Percentiles rank a stretch among this genome's conserved stretches.
Conservation (phyloP, 257 asterid genomes). For the Echium plantagineum region DNA sequence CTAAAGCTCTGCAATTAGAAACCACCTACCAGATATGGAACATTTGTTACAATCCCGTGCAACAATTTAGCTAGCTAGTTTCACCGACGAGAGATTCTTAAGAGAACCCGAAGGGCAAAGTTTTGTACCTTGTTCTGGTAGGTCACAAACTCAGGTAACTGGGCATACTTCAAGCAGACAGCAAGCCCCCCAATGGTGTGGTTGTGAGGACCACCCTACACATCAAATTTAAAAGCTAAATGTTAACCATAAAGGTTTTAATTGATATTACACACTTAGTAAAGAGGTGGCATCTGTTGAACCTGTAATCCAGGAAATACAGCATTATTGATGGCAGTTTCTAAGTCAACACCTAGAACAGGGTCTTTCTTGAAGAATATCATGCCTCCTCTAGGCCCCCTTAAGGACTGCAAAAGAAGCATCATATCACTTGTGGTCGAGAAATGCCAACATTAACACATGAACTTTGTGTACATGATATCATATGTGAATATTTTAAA, state of each 20-base stretch:
- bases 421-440: too few relatives aligned
- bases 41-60: conserved; percentile 5
- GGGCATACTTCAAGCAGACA: conserved; percentile 70
- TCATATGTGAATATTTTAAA: too few relatives aligned
- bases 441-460: too few relatives aligned
- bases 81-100: too few relatives aligned
- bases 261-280: neutral
- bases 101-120: conserved; percentile 6
- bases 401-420: conserved; percentile 46
- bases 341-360: conserved; percentile 68
- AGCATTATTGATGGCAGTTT: conserved; percentile 80
- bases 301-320: conserved; percentile 96
- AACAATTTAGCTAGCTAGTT: neutral
- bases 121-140: conserved; percentile 66
- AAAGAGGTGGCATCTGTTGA: conserved; percentile 1
- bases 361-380: conserved; percentile 92
- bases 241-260: too few relatives aligned
- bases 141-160: conserved; percentile 61
- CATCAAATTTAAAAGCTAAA: neutral
- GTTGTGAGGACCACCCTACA: conserved; percentile 94
- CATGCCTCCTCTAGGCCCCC: conserved; percentile 99
- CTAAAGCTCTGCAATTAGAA: conserved; percentile 83
- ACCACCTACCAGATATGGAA: conserved; percentile 38
- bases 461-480: too few relatives aligned
- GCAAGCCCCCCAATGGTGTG: conserved; percentile 93